Evolutionary conservation across 352 stramenopile species (phyloP).

Genomic region (Ophiocytium majus): DNA sequence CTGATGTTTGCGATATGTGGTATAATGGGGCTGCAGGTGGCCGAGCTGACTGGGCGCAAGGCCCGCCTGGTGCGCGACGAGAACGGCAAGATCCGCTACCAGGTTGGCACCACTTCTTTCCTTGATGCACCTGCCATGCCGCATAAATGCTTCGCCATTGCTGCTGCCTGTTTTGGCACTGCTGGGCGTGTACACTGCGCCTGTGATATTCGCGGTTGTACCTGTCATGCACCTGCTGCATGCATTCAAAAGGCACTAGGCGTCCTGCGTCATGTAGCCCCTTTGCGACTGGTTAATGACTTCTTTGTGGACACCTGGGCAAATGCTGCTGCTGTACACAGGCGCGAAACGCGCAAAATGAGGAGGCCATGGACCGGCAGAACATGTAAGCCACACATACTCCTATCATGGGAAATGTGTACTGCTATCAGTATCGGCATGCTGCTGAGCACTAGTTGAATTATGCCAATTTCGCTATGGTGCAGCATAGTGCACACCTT

Average conservation of each 20-base stretch:
- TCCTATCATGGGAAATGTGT: too few relatives aligned
- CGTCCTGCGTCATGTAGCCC: background rate
- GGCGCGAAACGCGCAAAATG: constrained; percentile 2
- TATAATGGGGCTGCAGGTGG: constrained; percentile 56
- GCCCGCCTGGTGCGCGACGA: constrained; percentile 35
- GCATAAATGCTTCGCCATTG: background rate
- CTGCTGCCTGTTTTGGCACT: background rate
- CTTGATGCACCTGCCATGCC: background rate
- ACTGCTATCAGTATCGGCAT: too few relatives aligned
- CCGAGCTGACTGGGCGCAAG: constrained; percentile 69
- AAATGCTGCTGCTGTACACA: background rate
- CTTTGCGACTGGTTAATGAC: background rate
- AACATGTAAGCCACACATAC: too few relatives aligned
- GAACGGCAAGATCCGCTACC: constrained; percentile 41
- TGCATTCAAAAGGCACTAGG: background rate
- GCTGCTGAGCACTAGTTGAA: too few relatives aligned
- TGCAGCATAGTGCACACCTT: too few relatives aligned
- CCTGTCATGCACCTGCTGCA: background rate
- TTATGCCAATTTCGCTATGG: too few relatives aligned
- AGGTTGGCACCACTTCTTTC: constrained; percentile 30
- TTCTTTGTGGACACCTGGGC: background rate
- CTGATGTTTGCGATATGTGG: background rate
- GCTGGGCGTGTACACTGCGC: background rate
- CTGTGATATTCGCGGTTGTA: background rate
- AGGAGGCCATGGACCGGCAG: constrained; percentile 3